These are phyloP conservation scores for Leccinum boreale DNA, from an alignment of 768 basidiomycete genomes.

Conservation along the genomic window DNA sequence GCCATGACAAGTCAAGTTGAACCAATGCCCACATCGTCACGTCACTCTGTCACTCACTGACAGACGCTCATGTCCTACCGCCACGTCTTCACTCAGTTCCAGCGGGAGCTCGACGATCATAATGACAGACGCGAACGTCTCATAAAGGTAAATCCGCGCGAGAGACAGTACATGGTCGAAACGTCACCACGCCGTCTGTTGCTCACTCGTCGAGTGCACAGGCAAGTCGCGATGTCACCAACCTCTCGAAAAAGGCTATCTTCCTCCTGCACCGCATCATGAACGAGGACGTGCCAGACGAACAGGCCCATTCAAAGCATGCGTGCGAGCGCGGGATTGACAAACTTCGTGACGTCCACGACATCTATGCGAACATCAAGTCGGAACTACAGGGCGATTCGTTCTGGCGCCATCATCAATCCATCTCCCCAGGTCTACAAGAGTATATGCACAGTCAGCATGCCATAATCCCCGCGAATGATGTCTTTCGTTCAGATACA, in stretches of 20 bases:
- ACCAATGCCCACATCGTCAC: not conserved
- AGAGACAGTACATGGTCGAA: conserved; percentile 5
- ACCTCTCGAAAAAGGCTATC: conserved; percentile 88
- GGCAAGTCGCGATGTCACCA: conserved; percentile 86
- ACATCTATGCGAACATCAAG: conserved; percentile 58
- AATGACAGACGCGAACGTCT: conserved; percentile 88
- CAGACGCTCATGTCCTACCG: conserved; percentile 8
- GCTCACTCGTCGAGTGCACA: conserved; percentile 28
- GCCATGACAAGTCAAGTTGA: conserved; percentile 34
- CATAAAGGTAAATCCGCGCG: conserved; percentile 63
- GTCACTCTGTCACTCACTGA: conserved; percentile 1
- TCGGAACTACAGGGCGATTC: conserved; percentile 61
- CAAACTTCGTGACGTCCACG: conserved; percentile 66
- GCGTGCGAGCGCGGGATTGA: conserved; percentile 52
- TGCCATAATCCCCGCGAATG: conserved; percentile 10
- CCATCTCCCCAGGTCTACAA: conserved; percentile 79
- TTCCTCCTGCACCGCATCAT: conserved; percentile 84
- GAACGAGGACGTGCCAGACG: conserved; percentile 37
- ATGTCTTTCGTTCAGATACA: conserved; percentile 48
- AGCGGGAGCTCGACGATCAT: conserved; percentile 73
- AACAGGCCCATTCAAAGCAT: conserved; percentile 29
- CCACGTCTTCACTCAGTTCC: conserved; percentile 55
- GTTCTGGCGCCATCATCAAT: conserved; percentile 77
- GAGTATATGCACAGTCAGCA: conserved; percentile 40
- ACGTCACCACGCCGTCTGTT: not conserved